A percentile compares a stretch with the other conserved stretches of the same genome.
Evolutionary conservation across 2,329 filamentous ascomycete genomes (phyloP).

Genomic region (Scortechinia acanthostroma): DNA sequence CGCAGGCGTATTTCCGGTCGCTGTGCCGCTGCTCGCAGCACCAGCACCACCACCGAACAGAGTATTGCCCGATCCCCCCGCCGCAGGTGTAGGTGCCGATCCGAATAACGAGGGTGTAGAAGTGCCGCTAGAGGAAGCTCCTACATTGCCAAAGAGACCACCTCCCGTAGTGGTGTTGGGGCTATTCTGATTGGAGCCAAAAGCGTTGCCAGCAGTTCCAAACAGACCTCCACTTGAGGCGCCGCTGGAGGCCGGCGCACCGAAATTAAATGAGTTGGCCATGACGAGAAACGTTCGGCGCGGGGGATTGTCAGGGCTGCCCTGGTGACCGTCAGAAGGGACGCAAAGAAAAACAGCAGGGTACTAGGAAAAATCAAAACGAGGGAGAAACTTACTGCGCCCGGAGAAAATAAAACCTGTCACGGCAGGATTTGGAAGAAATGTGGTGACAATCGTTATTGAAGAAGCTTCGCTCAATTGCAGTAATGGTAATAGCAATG

Average conservation of each 20-base stretch:
- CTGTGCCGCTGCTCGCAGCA: not conserved
- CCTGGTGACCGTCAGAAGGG: no score
- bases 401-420: slow-evolving; percentile 6
- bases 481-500: no score
- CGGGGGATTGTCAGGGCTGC: no score
- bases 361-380: slow-evolving; percentile 3
- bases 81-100: slow-evolving; percentile 5
- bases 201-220: slow-evolving; percentile 17
- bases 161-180: slow-evolving; percentile 15
- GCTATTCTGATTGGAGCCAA: slow-evolving; percentile 18
- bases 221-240: slow-evolving; percentile 20
- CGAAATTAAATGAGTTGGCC: slow-evolving; percentile 25
- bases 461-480: no score
- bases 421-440: slow-evolving; percentile 7
- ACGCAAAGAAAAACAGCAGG: slow-evolving; percentile 4
- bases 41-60: not conserved
- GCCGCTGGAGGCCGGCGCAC: slow-evolving; percentile 21
- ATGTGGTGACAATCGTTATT: no score
- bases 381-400: slow-evolving; percentile 11
- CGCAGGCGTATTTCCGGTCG: not conserved
- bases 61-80: not conserved
- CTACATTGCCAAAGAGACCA: slow-evolving; percentile 29
- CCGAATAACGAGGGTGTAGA: slow-evolving; percentile 15
- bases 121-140: slow-evolving; percentile 17
- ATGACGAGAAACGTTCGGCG: slow-evolving; percentile 6